Percentiles rank a stretch among this genome's conserved stretches.
These are phyloP conservation scores for Periconia sp. DNA, from an alignment of 2,329 filamentous ascomycete genomes.

Conservation along the genomic window DNA sequence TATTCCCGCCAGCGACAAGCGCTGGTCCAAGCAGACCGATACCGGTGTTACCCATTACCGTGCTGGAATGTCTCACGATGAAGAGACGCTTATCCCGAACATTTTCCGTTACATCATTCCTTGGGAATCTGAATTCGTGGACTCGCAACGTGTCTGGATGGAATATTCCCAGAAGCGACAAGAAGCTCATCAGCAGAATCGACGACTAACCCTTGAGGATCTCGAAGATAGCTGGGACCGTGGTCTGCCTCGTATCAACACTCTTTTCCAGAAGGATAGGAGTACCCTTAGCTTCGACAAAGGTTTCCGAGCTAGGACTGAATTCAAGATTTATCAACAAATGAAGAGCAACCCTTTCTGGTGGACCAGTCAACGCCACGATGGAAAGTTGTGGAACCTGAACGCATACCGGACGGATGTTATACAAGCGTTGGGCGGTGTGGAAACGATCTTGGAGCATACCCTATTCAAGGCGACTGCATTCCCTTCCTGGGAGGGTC, in stretches of 20 bases:
- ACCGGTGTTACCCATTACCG: constrained; percentile 96
- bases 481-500: constrained; percentile 94
- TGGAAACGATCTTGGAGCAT: constrained; percentile 96
- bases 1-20: constrained; percentile 95
- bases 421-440: constrained; percentile 92
- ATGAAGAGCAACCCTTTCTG: constrained; percentile 99
- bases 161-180: constrained; percentile 98
- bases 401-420: constrained; percentile 96
- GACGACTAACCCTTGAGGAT: constrained; percentile 90
- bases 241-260: constrained; percentile 96
- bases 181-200: constrained; percentile 96
- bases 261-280: constrained; percentile 96
- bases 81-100: constrained; percentile 96
- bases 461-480: constrained; percentile 96
- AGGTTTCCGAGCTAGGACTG: constrained; percentile 89
- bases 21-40: constrained; percentile 98
- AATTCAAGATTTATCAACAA: constrained; percentile 97
- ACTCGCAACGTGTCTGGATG: constrained; percentile 98
- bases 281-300: constrained; percentile 98
- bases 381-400: constrained; percentile 96
- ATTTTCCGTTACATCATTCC: constrained; percentile 99
- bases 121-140: constrained; percentile 98
- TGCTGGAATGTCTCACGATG: constrained; percentile 96
- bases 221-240: constrained; percentile 98
- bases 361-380: constrained; percentile 98